phyloP scores from a whole-genome alignment of 352 stramenopile genomes.

The Globisporangium cystogenes region DNA sequence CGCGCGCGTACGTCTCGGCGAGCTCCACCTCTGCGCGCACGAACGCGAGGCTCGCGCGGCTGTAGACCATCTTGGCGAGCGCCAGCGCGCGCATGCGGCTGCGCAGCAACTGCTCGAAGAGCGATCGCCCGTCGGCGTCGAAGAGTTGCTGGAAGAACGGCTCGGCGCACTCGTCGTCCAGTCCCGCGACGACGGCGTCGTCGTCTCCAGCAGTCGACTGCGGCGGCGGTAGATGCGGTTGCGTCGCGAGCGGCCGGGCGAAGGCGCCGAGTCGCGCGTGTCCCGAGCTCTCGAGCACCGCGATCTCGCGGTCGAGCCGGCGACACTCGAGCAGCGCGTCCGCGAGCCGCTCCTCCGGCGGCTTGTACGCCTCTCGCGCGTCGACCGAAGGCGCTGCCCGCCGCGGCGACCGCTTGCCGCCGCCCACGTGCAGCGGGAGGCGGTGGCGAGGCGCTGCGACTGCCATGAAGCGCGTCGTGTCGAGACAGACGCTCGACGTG shows the following conservation, averaged over 20 bases:
- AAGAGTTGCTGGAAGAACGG: conserved; percentile 60
- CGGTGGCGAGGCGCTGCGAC: too few species aligned
- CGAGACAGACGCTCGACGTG: too few species aligned
- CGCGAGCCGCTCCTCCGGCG: conserved; percentile 19
- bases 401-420: not conserved
- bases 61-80: conserved; percentile 45
- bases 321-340: conserved; percentile 18
- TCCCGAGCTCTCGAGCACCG: conserved; percentile 60
- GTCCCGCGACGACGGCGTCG: conserved; percentile 4
- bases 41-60: conserved; percentile 27
- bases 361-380: conserved; percentile 12
- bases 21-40: conserved; percentile 48
- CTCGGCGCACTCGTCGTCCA: conserved; percentile 31
- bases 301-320: conserved; percentile 39
- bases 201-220: not conserved
- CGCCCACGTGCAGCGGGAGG: not conserved
- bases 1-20: conserved; percentile 39
- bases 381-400: too few species aligned
- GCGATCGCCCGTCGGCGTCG: conserved; percentile 39
- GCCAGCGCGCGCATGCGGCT: conserved; percentile 46
- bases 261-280: conserved; percentile 55
- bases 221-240: conserved; percentile 2
- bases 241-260: conserved; percentile 34
- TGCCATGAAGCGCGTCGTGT: too few species aligned
- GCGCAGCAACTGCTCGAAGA: conserved; percentile 59